Evolutionary conservation across 2,329 filamentous ascomycete genomes (phyloP), one percentile per base, ranked within the genome.

Genomic region (Alternaria postmessia): DNA sequence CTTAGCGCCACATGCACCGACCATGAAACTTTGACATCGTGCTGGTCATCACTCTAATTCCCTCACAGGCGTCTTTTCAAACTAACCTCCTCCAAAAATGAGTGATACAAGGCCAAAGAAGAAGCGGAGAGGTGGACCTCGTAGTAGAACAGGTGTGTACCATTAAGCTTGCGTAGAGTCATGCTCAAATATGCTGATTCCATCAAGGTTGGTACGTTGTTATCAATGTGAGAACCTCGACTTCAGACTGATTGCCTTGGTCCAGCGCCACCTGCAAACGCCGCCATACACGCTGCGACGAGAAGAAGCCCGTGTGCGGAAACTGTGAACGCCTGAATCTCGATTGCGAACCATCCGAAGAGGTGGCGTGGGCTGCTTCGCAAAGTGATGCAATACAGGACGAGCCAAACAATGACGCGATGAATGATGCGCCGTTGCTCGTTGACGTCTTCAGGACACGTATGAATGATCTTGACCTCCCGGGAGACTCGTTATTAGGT

Each of bases 271-370:
- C 75, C 4, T 77, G 74, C 49, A 77, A 77, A 60, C 62, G 69
- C 3, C 66, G 75, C n/a, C 74, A 78, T 51, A 71, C 68, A 18
- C 69, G 75, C 22, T 78, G 75, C 51, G 75, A 78, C 24, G 75
- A 78, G 51, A 71, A 65, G 47, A 75, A 68, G 28, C 75, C 75
- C 12, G 58, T 70, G 12, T 77, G 75, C 52, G 66, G 74, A n/a
- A 76, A 70, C 28, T 76, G 74, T 46, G 69, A 67, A 24, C 68
- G 75, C 11, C 63, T 76, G 1, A 63, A 70, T 43, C 64, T 77
- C 3, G 60, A 69, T 32, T 77, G 74, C 48, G 65, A 71, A 44
- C 69, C 62, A 32, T 69, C 64, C 22, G 67, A 72, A 16, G 70
- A 74, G 43, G 64, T 59, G 16, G 49, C 64, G 7, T 65, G 59